Percentiles rank a stretch among this genome's conserved stretches.
phyloP scores from a whole-genome alignment of 352 stramenopile species.

The Pythium aristosporum region DNA sequence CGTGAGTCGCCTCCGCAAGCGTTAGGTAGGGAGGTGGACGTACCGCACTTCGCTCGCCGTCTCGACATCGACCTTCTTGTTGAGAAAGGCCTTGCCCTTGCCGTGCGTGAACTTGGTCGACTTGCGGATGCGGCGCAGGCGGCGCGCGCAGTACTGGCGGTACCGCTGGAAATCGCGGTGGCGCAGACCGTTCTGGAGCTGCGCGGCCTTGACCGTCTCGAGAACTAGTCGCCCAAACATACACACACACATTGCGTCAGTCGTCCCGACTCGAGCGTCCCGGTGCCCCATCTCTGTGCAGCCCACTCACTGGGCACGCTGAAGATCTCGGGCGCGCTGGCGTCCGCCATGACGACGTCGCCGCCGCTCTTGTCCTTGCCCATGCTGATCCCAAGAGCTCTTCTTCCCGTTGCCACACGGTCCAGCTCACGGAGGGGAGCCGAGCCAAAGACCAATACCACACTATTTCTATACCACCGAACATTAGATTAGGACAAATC shows the following conservation, averaged over 20 bases:
- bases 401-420: constrained; percentile 20
- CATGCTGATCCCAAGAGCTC: constrained; percentile 18
- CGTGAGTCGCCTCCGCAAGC: neutral
- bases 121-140: constrained; percentile 86
- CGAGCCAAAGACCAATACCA: constrained; percentile 1
- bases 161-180: constrained; percentile 92
- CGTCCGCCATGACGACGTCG: constrained; percentile 32
- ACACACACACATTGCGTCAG: neutral
- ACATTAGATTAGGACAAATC: neutral
- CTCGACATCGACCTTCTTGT: constrained; percentile 86
- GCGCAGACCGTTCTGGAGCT: constrained; percentile 88
- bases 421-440: constrained; percentile 6
- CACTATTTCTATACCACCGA: neutral
- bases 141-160: constrained; percentile 88
- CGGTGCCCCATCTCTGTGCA: neutral
- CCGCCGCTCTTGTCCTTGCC: constrained; percentile 28
- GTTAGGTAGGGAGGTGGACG: neutral
- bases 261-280: neutral
- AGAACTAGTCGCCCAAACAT: constrained; percentile 42
- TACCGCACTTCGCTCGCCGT: constrained; percentile 62
- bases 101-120: constrained; percentile 87
- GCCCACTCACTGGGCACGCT: constrained; percentile 32
- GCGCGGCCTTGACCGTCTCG: constrained; percentile 87
- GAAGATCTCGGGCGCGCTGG: constrained; percentile 25
- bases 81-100: constrained; percentile 81